A percentile compares a stretch with the other conserved stretches of the same genome.
Evolutionary conservation across 2,329 filamentous ascomycete species (phyloP).

Genomic region (Aspergillus sclerotialis): DNA sequence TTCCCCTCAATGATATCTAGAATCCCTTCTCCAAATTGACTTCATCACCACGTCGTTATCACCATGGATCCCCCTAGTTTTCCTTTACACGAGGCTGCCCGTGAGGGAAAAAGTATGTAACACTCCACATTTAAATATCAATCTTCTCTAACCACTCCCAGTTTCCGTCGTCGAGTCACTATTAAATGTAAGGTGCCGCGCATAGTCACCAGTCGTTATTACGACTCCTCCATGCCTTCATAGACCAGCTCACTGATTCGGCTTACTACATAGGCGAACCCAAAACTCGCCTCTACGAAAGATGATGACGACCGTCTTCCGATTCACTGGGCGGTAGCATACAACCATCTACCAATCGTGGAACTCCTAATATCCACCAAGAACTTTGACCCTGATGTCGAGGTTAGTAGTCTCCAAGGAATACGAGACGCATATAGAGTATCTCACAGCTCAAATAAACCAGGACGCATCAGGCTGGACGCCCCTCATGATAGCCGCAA

Average conservation of each 20-base stretch:
- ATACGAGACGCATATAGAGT: no score
- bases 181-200: conserved; percentile 50
- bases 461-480: conserved; percentile 46
- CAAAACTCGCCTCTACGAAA: conserved; percentile 63
- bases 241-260: conserved; percentile 3
- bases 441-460: no score
- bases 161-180: conserved; percentile 67
- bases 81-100: conserved; percentile 77
- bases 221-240: not conserved
- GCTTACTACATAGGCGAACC: conserved; percentile 55
- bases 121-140: not conserved
- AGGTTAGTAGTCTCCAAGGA: conserved; percentile 41
- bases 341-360: conserved; percentile 70
- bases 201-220: conserved; percentile 8
- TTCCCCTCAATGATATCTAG: not conserved
- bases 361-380: conserved; percentile 62
- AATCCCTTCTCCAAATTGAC: conserved; percentile 6
- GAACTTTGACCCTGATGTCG: conserved; percentile 75
- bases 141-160: conserved; percentile 33
- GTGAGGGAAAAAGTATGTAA: conserved; percentile 70
- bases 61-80: conserved; percentile 54
- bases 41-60: conserved; percentile 4
- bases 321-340: conserved; percentile 89
- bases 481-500: conserved; percentile 44
- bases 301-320: conserved; percentile 87